phyloP scores from a whole-genome alignment of 2,329 filamentous ascomycete species.

The Bimuria novae-zelandiae region DNA sequence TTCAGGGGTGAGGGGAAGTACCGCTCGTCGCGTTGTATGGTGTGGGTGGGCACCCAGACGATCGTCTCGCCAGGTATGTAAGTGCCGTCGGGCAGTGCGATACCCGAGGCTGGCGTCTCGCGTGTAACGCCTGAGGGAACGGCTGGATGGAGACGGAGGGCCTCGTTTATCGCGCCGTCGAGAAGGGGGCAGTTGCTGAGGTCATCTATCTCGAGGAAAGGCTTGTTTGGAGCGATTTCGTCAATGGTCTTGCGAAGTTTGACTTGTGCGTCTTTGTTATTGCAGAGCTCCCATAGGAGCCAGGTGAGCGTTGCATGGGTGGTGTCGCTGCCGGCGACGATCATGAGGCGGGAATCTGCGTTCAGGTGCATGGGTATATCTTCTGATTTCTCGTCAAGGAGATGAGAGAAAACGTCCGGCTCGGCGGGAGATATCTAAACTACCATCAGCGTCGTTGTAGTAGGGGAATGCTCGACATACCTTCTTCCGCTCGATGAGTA shows the following conservation, averaged over 20 bases:
- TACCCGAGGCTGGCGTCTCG: conserved; percentile 38
- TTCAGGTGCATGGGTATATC: conserved; percentile 29
- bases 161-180: conserved; percentile 39
- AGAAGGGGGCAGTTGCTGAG: conserved; percentile 32
- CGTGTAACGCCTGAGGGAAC: conserved; percentile 40
- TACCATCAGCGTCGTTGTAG: conserved; percentile 5
- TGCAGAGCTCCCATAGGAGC: conserved; percentile 38
- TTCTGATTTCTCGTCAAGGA: conserved; percentile 27
- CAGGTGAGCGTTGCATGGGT: conserved; percentile 34
- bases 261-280: conserved; percentile 23
- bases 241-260: conserved; percentile 31
- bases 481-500: conserved; percentile 33
- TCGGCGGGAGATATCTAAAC: conserved; percentile 29
- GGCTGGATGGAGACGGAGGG: conserved; percentile 36
- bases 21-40: conserved; percentile 35
- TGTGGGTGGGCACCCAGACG: conserved; percentile 38
- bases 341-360: conserved; percentile 31
- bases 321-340: conserved; percentile 41
- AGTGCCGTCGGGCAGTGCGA: conserved; percentile 34
- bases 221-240: conserved; percentile 17
- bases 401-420: conserved; percentile 32
- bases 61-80: conserved; percentile 37
- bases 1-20: conserved; percentile 29
- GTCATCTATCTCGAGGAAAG: conserved; percentile 33
- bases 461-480: conserved; percentile 10